A percentile compares a stretch with the other conserved stretches of the same genome.
phyloP scores from a whole-genome alignment of 305 asterid species.

The Caryopteris hybrid region DNA sequence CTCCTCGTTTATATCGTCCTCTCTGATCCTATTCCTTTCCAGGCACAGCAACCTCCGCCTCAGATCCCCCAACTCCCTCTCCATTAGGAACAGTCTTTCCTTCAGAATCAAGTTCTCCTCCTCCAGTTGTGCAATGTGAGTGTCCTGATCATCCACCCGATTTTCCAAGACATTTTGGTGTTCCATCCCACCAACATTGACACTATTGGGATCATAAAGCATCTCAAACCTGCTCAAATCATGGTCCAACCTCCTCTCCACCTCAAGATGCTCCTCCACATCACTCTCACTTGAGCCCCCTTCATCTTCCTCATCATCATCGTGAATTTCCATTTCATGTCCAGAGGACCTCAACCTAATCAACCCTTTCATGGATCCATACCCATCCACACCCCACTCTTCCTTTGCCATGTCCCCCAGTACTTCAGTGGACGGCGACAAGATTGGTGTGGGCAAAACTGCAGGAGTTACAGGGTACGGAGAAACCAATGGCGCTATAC shows the following conservation, averaged over 20 bases:
- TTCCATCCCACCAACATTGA: slow-evolving; percentile 37
- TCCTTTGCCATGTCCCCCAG: slow-evolving; percentile 74
- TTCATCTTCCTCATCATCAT: slow-evolving; percentile 67
- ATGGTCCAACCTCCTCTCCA: slow-evolving; percentile 83
- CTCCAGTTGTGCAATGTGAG: slow-evolving; percentile 74
- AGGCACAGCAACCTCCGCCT: slow-evolving; percentile 67
- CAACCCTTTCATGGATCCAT: slow-evolving; percentile 84
- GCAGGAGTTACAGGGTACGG: slow-evolving; percentile 74
- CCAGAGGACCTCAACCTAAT: slow-evolving; percentile 44
- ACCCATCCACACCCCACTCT: slow-evolving; percentile 72
- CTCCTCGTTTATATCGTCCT: slow-evolving; percentile 48
- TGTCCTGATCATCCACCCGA: slow-evolving; percentile 83
- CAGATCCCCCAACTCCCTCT: slow-evolving; percentile 70
- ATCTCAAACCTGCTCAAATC: slow-evolving; percentile 91
- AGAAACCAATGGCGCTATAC: slow-evolving; percentile 68
- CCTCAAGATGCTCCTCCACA: slow-evolving; percentile 89
- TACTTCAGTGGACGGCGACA: slow-evolving; percentile 69
- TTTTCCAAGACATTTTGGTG: slow-evolving; percentile 63
- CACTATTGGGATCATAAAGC: slow-evolving; percentile 59
- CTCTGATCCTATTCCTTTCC: slow-evolving; percentile 47
- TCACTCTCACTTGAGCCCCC: slow-evolving; percentile 86
- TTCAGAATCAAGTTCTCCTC: slow-evolving; percentile 75
- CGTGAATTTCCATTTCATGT: slow-evolving; percentile 33
- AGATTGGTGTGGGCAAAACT: slow-evolving; percentile 61
- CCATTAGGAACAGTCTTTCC: slow-evolving; percentile 88